These are phyloP conservation scores for Sphaerostilbella broomeana DNA, from an alignment of 2,329 filamentous ascomycete species.

Conservation along the genomic window DNA sequence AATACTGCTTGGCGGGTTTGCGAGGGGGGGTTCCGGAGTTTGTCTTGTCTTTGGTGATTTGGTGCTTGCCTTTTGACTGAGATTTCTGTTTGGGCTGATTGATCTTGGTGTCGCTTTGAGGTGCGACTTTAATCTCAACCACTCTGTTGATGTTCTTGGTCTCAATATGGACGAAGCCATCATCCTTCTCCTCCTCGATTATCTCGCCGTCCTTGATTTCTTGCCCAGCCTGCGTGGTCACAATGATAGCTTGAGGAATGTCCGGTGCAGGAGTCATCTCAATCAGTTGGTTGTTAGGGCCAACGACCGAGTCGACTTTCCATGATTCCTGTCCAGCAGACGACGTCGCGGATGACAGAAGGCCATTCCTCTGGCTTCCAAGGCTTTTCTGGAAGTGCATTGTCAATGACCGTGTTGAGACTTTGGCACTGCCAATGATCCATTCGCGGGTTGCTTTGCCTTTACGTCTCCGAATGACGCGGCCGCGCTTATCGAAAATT, in stretches of 20 bases:
- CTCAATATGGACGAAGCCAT: conserved; percentile 10
- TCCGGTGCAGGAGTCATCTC: conserved; percentile 8
- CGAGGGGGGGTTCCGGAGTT: conserved; percentile 3
- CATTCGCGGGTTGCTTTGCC: conserved; percentile 6
- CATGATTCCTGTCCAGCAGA: conserved; percentile 5
- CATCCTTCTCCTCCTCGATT: conserved; percentile 8
- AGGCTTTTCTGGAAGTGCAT: conserved; percentile 8
- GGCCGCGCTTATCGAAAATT: not conserved
- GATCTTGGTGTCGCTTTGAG: not conserved
- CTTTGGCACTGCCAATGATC: conserved; percentile 11
- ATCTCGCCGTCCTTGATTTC: conserved; percentile 9
- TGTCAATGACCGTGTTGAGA: conserved; percentile 6
- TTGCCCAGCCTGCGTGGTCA: conserved; percentile 5
- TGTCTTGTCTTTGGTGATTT: not conserved
- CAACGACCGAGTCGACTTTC: conserved; percentile 10
- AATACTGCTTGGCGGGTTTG: conserved; percentile 8
- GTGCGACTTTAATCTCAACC: not conserved
- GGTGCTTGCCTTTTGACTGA: conserved; percentile 6
- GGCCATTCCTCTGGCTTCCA: conserved; percentile 6
- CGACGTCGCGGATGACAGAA: conserved; percentile 5
- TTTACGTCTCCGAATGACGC: not conserved
- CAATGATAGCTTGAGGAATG: conserved; percentile 7
- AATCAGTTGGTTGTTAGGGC: conserved; percentile 10
- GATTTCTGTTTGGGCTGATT: conserved; percentile 1
- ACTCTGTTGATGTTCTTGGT: conserved; percentile 4